phyloP scores from a whole-genome alignment of 148 eudicot genomes.

The Diospyros kaki region DNA sequence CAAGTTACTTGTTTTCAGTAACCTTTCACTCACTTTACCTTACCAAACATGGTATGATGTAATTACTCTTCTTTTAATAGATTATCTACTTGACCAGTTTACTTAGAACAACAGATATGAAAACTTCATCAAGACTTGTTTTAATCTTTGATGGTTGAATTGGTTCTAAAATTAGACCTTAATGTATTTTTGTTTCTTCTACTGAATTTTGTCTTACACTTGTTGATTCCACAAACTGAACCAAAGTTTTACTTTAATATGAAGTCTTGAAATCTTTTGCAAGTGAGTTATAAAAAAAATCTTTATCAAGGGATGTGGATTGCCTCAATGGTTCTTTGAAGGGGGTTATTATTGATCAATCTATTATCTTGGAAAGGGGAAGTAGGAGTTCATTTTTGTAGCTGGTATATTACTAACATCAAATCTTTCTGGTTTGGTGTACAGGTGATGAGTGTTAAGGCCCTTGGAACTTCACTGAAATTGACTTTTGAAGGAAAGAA shows the following conservation, averaged over 20 bases:
- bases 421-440: constrained; percentile 6
- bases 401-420: neutral
- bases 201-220: neutral
- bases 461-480: constrained; percentile 65
- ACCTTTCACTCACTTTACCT: no score
- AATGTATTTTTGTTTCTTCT: neutral
- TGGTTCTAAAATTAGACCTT: neutral
- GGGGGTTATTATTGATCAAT: neutral
- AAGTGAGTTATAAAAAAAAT: neutral
- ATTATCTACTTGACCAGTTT: neutral
- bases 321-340: neutral
- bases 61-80: neutral
- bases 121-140: neutral
- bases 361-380: neutral
- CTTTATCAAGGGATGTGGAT: neutral
- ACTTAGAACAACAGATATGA: neutral
- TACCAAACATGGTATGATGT: neutral
- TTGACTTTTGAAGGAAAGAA: constrained; percentile 65
- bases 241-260: neutral
- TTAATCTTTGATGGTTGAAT: neutral
- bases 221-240: neutral
- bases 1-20: no score
- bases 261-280: neutral
- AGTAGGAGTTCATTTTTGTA: no score
- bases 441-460: constrained; percentile 80